These are phyloP conservation scores for Hydnomerulius pinastri DNA, from an alignment of 768 basidiomycete species.

Conservation along the genomic window DNA sequence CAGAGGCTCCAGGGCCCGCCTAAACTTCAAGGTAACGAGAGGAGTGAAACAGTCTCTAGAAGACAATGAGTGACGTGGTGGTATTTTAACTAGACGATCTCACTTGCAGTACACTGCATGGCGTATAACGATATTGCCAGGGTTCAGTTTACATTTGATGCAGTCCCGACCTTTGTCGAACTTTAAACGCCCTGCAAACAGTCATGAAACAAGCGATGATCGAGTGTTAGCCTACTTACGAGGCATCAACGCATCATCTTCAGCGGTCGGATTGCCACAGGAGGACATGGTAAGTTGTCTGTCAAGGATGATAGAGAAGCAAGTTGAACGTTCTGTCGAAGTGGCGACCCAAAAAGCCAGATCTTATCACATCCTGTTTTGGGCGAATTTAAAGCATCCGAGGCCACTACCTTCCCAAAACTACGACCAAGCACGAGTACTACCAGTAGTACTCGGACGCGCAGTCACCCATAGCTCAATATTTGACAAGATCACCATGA, in stretches of 20 bases:
- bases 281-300: no score
- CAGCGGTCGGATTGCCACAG: conserved; percentile 65
- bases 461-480: no score
- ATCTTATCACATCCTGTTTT: no score
- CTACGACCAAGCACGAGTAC: no score
- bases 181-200: conserved; percentile 55
- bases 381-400: no score
- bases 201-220: neutral
- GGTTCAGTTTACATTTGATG: conserved; percentile 69
- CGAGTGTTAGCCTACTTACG: conserved; percentile 43
- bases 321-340: neutral
- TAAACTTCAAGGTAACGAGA: conserved; percentile 63
- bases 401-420: no score
- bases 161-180: conserved; percentile 69
- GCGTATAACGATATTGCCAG: conserved; percentile 70
- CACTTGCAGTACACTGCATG: conserved; percentile 88
- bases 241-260: conserved; percentile 65
- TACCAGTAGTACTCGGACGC: no score
- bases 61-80: neutral
- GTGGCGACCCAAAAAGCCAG: neutral
- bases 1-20: conserved; percentile 61
- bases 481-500: no score
- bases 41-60: conserved; percentile 67
- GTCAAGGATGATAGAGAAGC: neutral
- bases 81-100: conserved; percentile 14